Evolutionary conservation across 305 asterid genomes (phyloP).

Genomic region (Fraxinus xanthoxyloides): DNA sequence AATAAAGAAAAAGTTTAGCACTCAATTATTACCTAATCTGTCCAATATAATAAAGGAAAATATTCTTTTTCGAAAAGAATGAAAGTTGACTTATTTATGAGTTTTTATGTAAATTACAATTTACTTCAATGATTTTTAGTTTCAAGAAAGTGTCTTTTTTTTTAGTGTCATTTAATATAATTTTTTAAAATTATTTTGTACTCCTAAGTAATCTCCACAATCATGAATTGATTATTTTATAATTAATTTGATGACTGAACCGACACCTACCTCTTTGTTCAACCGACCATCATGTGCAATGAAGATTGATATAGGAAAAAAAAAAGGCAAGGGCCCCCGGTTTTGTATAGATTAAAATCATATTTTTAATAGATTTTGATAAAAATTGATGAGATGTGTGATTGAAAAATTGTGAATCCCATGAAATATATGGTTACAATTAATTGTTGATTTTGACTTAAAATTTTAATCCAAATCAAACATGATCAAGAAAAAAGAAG

Average conservation of each 20-base stretch:
- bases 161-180: not conserved
- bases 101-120: slow-evolving; percentile 3
- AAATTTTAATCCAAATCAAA: too few relatives aligned
- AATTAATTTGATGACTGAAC: slow-evolving; percentile 19
- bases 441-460: too few relatives aligned
- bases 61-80: not conserved
- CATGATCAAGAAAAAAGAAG: not conserved
- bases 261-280: slow-evolving; percentile 20
- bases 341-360: too few relatives aligned
- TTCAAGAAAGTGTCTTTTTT: not conserved
- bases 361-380: too few relatives aligned
- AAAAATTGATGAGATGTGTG: too few relatives aligned
- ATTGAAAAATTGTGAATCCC: too few relatives aligned
- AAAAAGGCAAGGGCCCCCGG: not conserved
- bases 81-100: not conserved
- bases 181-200: not conserved
- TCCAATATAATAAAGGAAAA: not conserved
- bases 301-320: not conserved
- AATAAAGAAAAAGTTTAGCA: not conserved
- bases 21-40: not conserved
- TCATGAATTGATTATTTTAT: slow-evolving; percentile 25
- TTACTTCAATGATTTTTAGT: not conserved
- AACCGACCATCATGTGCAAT: slow-evolving; percentile 16
- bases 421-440: too few relatives aligned
- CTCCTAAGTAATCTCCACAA: slow-evolving; percentile 1